Evolutionary conservation across 495 filamentous ascomycete genomes (phyloP).

Genomic region (Opeltia flavorubescens): DNA sequence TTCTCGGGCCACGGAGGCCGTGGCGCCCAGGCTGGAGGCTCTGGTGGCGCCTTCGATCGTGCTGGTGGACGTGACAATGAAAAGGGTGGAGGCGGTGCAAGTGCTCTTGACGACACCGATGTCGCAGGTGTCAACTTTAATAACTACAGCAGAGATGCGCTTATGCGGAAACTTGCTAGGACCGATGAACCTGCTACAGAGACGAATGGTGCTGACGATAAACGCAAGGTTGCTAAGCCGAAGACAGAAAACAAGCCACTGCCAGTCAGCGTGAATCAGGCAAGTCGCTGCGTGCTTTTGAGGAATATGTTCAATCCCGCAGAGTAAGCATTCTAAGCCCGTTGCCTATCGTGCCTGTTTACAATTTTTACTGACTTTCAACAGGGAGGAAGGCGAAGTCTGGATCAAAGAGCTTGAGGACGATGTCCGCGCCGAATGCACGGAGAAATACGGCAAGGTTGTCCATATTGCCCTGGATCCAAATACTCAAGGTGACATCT

Average conservation of each 20-base stretch:
- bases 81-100: conserved; percentile 77
- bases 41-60: conserved; percentile 72
- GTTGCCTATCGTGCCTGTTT: neutral
- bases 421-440: conserved; percentile 86
- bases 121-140: conserved; percentile 98
- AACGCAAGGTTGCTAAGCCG: conserved; percentile 58
- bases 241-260: conserved; percentile 71
- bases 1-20: conserved; percentile 89
- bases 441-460: conserved; percentile 91
- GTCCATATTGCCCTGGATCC: conserved; percentile 94
- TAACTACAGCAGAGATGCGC: conserved; percentile 92
- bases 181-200: conserved; percentile 69
- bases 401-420: conserved; percentile 94
- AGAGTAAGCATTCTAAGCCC: conserved; percentile 49
- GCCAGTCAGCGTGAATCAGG: conserved; percentile 78
- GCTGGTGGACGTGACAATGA: conserved; percentile 83
- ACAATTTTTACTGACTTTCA: conserved; percentile 26
- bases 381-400: conserved; percentile 68
- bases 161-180: conserved; percentile 95
- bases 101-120: conserved; percentile 94
- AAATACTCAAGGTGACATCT: conserved; percentile 90
- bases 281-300: conserved; percentile 84
- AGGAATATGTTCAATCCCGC: conserved; percentile 89
- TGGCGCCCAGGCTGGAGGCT: conserved; percentile 68
- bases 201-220: conserved; percentile 45